Evolutionary conservation across 352 stramenopile species (phyloP).

Genomic region (Sclerospora graminicola): DNA sequence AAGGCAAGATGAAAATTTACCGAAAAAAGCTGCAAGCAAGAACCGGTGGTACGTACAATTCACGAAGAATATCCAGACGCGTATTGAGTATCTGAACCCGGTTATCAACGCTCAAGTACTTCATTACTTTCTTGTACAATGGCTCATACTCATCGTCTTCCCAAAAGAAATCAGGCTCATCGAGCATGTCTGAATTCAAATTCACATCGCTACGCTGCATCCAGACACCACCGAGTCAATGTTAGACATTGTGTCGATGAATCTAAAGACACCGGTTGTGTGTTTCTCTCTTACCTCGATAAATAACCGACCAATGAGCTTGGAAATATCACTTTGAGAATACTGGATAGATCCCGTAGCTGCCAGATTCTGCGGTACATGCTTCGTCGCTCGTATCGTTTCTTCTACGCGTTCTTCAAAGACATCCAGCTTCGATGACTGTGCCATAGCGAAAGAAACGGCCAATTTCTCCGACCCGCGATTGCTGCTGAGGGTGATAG

Average conservation of each 20-base stretch:
- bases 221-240: slow-evolving; percentile 9
- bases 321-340: slow-evolving; percentile 85
- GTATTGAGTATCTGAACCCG: slow-evolving; percentile 91
- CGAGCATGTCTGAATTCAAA: slow-evolving; percentile 90
- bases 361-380: slow-evolving; percentile 85
- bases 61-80: slow-evolving; percentile 87
- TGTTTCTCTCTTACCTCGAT: slow-evolving; percentile 45
- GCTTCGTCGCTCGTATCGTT: slow-evolving; percentile 79
- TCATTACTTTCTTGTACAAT: slow-evolving; percentile 86
- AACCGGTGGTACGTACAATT: slow-evolving; percentile 70
- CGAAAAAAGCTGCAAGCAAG: neutral
- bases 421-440: slow-evolving; percentile 89
- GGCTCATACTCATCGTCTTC: slow-evolving; percentile 90
- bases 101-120: slow-evolving; percentile 90
- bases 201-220: slow-evolving; percentile 87
- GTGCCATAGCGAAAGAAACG: slow-evolving; percentile 88
- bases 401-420: slow-evolving; percentile 88
- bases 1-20: no score
- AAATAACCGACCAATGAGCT: slow-evolving; percentile 86
- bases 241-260: neutral
- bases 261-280: neutral
- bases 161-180: slow-evolving; percentile 93
- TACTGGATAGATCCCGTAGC: slow-evolving; percentile 85
- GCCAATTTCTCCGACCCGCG: slow-evolving; percentile 86
- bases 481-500: slow-evolving; percentile 73